phyloP scores from a whole-genome alignment of 108 stramenopile genomes.

The Discostella pseudostelligera region DNA sequence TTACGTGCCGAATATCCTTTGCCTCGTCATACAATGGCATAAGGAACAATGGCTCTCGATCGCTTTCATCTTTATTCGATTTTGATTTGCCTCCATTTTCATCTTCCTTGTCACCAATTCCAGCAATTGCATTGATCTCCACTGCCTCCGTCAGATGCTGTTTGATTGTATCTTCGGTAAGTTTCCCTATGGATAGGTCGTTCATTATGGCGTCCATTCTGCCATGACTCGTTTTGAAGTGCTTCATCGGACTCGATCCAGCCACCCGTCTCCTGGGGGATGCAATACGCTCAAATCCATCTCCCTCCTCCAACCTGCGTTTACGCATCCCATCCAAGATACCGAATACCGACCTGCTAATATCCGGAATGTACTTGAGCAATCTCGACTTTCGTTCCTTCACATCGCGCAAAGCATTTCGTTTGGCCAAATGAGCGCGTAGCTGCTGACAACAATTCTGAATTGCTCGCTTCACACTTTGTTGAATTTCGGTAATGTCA shows the following conservation, averaged over 20 bases:
- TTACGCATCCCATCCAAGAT: constrained; percentile 76
- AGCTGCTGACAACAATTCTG: constrained; percentile 83
- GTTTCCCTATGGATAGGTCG: constrained; percentile 44
- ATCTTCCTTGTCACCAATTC: constrained; percentile 43
- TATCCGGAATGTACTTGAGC: constrained; percentile 82
- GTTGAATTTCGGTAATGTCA: constrained; percentile 83
- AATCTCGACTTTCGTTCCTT: constrained; percentile 74
- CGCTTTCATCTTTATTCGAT: constrained; percentile 33
- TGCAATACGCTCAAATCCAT: constrained; percentile 15
- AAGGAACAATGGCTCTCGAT: constrained; percentile 60
- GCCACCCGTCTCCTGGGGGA: constrained; percentile 34
- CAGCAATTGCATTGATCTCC: constrained; percentile 51
- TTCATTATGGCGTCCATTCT: constrained; percentile 44
- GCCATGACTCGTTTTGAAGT: constrained; percentile 17
- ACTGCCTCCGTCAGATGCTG: constrained; percentile 59
- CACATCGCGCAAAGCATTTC: constrained; percentile 76
- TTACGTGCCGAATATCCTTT: constrained; percentile 36
- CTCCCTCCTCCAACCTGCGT: constrained; percentile 50
- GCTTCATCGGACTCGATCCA: constrained; percentile 31
- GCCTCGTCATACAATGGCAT: constrained; percentile 58
- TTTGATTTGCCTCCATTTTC: constrained; percentile 26
- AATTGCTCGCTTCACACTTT: constrained; percentile 73
- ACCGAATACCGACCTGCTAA: constrained; percentile 67
- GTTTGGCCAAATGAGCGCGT: constrained; percentile 64
- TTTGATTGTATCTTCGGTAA: constrained; percentile 54